Conservation (phyloP, 305 asterid species). For the Rubia peregrina region DNA sequence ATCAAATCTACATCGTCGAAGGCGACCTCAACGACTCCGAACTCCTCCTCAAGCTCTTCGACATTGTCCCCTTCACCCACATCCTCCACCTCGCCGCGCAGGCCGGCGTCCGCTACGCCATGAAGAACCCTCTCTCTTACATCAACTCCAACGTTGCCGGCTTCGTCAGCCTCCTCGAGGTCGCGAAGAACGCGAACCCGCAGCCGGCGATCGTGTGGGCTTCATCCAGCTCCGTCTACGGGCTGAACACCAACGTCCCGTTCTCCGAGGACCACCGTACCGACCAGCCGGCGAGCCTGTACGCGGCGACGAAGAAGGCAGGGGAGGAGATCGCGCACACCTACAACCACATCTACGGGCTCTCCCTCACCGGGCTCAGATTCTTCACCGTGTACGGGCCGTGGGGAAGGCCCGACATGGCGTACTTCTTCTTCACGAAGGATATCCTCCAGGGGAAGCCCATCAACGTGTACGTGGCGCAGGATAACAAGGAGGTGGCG, state of each 20-base stretch:
- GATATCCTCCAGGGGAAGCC: constrained; percentile 64
- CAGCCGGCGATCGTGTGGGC: constrained; percentile 97
- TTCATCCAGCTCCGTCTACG: constrained; percentile 76
- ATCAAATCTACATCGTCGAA: constrained; percentile 53
- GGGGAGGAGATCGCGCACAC: constrained; percentile 93
- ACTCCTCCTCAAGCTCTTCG: constrained; percentile 52
- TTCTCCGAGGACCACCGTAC: constrained; percentile 66
- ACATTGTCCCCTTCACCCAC: constrained; percentile 68
- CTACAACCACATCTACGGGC: constrained; percentile 71
- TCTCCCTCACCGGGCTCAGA: constrained; percentile 69
- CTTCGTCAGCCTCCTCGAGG: constrained; percentile 59
- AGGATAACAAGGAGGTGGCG: constrained; percentile 77
- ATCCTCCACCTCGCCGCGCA: constrained; percentile 87
- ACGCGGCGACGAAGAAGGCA: constrained; percentile 90
- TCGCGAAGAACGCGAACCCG: constrained; percentile 63
- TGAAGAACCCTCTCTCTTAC: constrained; percentile 79
- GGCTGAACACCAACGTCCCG: constrained; percentile 58
- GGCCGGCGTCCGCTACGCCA: constrained; percentile 92
- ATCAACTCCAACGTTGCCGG: constrained; percentile 70
- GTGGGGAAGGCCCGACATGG: constrained; percentile 96
- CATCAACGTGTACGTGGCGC: constrained; percentile 58
- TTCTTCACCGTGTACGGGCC: constrained; percentile 91
- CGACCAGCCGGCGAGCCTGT: constrained; percentile 77
- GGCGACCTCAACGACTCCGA: constrained; percentile 65
- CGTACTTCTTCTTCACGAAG: constrained; percentile 80